phyloP scores from a whole-genome alignment of 1,139 yeast genomes.

The Saccharomyces hybrid region DNA sequence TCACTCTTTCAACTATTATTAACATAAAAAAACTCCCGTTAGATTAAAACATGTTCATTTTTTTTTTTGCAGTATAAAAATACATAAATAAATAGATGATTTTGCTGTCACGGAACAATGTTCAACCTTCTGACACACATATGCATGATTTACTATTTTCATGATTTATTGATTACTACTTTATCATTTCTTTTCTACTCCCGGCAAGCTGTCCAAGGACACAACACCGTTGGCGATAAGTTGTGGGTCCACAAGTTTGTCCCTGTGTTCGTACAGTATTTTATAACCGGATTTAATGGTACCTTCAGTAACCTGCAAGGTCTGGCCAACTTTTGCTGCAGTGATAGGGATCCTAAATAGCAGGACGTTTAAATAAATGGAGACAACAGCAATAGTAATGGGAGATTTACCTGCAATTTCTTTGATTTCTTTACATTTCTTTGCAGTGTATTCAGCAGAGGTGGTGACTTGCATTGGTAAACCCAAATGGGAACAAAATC shows the following conservation, averaged over 20 bases:
- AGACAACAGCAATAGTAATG: constrained; percentile 95
- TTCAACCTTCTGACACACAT: not conserved
- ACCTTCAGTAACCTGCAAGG: constrained; percentile 97
- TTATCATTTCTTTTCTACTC: constrained; percentile 29
- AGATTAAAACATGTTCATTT: not conserved
- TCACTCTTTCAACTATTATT: constrained; percentile 1
- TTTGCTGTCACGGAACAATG: not conserved
- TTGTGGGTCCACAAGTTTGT: constrained; percentile 67
- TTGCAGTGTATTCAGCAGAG: constrained; percentile 89
- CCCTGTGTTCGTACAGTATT: constrained; percentile 65
- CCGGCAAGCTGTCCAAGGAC: constrained; percentile 53
- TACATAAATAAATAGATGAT: not conserved
- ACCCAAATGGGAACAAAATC: constrained; percentile 94
- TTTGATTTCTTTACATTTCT: constrained; percentile 82
- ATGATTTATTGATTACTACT: constrained; percentile 10
- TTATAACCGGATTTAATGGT: constrained; percentile 91
- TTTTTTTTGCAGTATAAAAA: not conserved
- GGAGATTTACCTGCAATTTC: constrained; percentile 96
- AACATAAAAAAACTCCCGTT: not conserved
- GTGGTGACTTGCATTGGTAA: constrained; percentile 76
- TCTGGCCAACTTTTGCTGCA: constrained; percentile 80
- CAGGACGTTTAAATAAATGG: constrained; percentile 85
- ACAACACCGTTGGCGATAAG: constrained; percentile 73
- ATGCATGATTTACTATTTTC: not conserved
- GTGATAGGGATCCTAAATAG: constrained; percentile 63